Conservation (phyloP, 495 filamentous ascomycete genomes). For the Beverwykella pulmonaria region DNA sequence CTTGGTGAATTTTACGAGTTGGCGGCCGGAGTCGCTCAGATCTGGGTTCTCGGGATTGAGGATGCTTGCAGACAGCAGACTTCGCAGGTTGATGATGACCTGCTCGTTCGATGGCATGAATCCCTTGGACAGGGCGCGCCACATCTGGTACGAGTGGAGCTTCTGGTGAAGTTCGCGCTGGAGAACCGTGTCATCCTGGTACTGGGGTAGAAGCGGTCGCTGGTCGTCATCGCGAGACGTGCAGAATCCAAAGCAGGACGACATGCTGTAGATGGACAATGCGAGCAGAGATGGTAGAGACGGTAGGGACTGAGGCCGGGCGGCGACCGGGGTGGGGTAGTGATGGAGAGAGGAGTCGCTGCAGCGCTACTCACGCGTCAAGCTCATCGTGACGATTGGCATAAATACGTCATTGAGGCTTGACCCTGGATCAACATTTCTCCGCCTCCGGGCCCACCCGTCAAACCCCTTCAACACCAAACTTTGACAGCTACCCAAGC, state of each 20-base stretch:
- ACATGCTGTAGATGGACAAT: conserved; percentile 48
- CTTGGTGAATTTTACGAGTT: conserved; percentile 70
- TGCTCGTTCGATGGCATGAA: conserved; percentile 94
- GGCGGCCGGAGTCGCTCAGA: conserved; percentile 74
- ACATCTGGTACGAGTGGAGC: conserved; percentile 89
- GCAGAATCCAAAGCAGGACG: conserved; percentile 56
- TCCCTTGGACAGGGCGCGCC: conserved; percentile 77
- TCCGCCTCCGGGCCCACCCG: too few species aligned
- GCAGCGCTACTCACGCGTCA: background rate
- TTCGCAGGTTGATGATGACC: conserved; percentile 75
- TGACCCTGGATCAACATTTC: background rate
- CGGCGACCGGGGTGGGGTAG: background rate
- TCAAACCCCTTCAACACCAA: background rate
- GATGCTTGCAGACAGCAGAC: conserved; percentile 73
- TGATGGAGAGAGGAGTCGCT: background rate
- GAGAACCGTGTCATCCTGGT: conserved; percentile 77
- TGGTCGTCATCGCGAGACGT: conserved; percentile 51
- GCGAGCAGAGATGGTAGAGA: background rate
- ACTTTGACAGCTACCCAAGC: background rate
- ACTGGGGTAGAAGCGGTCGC: conserved; percentile 80
- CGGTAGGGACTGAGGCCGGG: too few species aligned
- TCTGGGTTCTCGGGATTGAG: conserved; percentile 76
- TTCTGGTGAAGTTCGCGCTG: conserved; percentile 81
- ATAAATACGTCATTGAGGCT: background rate
- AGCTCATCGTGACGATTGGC: background rate